Evolutionary conservation across 345 rosid genomes (phyloP).

Genomic region (Balakata baccata): DNA sequence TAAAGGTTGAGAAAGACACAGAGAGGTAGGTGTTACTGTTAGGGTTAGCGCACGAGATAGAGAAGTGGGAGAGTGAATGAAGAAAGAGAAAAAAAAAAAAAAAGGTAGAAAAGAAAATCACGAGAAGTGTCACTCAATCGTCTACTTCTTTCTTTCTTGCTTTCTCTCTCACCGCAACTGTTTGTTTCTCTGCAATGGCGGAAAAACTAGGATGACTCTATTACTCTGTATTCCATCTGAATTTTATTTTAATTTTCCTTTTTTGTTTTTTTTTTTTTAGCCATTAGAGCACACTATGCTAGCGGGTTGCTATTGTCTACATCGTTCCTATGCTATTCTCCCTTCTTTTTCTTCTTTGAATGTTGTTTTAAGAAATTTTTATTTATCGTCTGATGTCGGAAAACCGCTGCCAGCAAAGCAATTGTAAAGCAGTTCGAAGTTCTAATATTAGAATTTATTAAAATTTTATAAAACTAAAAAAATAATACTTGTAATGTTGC

Average conservation of each 20-base stretch:
- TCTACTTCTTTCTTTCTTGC: not conserved
- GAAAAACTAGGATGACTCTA: constrained; percentile 10
- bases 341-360: too few relatives aligned
- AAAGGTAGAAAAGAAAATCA: constrained; percentile 26
- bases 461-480: too few relatives aligned
- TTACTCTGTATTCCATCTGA: not conserved
- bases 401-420: too few relatives aligned
- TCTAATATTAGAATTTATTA: too few relatives aligned
- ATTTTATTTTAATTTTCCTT: not conserved
- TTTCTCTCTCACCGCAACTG: constrained; percentile 5
- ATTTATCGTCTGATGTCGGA: too few relatives aligned
- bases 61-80: constrained; percentile 36
- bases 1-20: not conserved
- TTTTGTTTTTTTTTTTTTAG: not conserved
- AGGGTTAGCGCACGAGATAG: constrained; percentile 36
- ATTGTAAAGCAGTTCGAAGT: too few relatives aligned
- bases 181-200: constrained; percentile 34
- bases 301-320: not conserved
- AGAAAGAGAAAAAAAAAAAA: constrained; percentile 36
- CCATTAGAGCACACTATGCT: too few relatives aligned
- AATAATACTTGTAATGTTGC: too few relatives aligned
- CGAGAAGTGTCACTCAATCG: constrained; percentile 24
- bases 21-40: not conserved
- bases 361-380: too few relatives aligned
- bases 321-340: not conserved